phyloP scores from a whole-genome alignment of 2,329 filamentous ascomycete species.

The Fusarium proliferatum region DNA sequence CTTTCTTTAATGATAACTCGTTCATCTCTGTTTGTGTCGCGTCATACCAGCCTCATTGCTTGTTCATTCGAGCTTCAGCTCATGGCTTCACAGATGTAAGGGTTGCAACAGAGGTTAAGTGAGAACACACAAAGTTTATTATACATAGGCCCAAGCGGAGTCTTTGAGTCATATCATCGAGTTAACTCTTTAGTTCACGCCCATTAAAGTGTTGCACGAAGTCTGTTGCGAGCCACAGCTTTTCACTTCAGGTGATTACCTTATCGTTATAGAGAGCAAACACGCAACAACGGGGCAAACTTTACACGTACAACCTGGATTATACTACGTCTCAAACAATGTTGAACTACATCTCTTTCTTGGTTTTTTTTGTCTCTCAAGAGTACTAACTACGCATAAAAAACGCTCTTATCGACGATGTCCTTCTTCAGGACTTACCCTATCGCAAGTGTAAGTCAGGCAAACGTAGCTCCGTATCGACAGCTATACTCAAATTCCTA shows the following conservation, averaged over 20 bases:
- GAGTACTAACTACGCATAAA: not conserved
- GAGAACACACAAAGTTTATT: not conserved
- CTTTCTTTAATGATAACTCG: accelerated
- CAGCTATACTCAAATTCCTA: not conserved
- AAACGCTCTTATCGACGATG: not conserved
- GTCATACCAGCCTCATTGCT: not conserved
- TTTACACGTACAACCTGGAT: not conserved
- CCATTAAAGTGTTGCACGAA: not conserved
- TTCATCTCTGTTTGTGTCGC: not conserved
- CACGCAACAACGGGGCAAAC: not conserved
- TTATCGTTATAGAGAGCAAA: too few relatives aligned
- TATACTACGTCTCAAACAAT: not conserved
- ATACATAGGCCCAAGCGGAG: accelerated
- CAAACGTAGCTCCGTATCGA: not conserved
- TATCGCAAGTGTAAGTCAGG: not conserved
- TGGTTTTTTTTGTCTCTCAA: not conserved
- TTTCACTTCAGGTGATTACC: not conserved
- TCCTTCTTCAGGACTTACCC: not conserved
- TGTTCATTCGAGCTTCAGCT: not conserved
- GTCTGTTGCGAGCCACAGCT: not conserved
- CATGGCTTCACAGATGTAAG: not conserved
- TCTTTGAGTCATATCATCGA: not conserved
- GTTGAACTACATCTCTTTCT: not conserved
- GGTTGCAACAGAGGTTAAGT: not conserved
- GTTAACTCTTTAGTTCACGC: not conserved